Evolutionary conservation across 2,329 filamentous ascomycete genomes (phyloP), one percentile per base, ranked within the genome.

Genomic region (Capronia americana): DNA sequence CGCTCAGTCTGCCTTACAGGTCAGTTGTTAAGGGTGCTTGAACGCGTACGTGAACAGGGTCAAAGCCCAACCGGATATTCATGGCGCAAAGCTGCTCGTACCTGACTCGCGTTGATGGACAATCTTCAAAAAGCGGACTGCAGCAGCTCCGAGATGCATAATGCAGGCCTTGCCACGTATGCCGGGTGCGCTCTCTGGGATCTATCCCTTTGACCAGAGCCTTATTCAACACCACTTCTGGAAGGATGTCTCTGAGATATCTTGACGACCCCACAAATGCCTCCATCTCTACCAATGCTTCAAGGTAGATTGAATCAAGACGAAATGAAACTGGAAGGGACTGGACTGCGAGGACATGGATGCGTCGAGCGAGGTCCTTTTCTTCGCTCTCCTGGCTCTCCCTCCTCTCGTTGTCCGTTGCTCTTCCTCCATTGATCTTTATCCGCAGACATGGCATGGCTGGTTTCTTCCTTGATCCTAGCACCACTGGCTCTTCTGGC

Each of bases 141-240:
- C 30, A 57, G 8, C 10, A 55, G 24, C 12, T 3, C 48, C 12
- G 5, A 41, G 26, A 12, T 7, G 6, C 26, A 26, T 10, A 5
- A 17, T 12, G 11, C 11, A 41, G 24, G 7, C 20, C 28, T 20
- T 8, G 12, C 20, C 44, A 20, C 20, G 44, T 20, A 53, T 17
- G 24, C 11, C 17, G 58, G 20, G 28, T n/a, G 32, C 20, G 28
- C n/a, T 48, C 20, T n/a, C 44, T 50, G 20, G 44, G 23, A 23
- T 17, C n/a, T n/a, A 14, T 4, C 57, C 12, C 51, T 44, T 48
- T 48, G 11, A 3, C 38, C 17, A 44, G 26, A 44, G 60, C 54
- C 63, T 61, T 70, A 70, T 70, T 70, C 65, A 70, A 67, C 46
- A 55, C 68, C 61, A 12, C 34, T 68, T 70, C 61, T 53, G 65